A percentile compares a stretch with the other conserved stretches of the same genome.
Conservation (phyloP, 495 filamentous ascomycete genomes). For the Talaromyces trachyspermus region DNA sequence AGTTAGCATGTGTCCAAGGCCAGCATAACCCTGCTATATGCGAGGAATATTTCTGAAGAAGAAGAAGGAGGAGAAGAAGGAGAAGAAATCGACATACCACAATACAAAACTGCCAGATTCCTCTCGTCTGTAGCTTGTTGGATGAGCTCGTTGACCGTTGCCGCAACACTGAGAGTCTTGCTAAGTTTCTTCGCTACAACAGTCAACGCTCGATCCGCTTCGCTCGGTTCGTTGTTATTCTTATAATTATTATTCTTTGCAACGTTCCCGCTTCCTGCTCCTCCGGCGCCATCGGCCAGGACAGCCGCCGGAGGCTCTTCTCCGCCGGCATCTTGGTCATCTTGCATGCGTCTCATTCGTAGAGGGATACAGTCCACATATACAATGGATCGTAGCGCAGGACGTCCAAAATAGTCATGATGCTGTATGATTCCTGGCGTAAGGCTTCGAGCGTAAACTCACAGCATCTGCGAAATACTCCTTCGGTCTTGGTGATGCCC, state of each 20-base stretch:
- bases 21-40: no score
- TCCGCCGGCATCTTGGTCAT: slow-evolving; percentile 46
- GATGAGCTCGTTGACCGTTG: slow-evolving; percentile 94
- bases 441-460: slow-evolving; percentile 94
- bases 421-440: slow-evolving; percentile 83
- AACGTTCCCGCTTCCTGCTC: slow-evolving; percentile 13
- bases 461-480: slow-evolving; percentile 91
- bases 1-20: no score
- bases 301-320: slow-evolving; percentile 26
- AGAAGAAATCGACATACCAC: slow-evolving; percentile 70
- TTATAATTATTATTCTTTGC: no score
- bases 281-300: slow-evolving; percentile 14
- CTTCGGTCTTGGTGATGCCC: slow-evolving; percentile 91
- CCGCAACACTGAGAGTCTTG: slow-evolving; percentile 86
- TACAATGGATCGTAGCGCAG: slow-evolving; percentile 94
- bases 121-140: slow-evolving; percentile 90
- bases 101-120: slow-evolving; percentile 87
- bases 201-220: slow-evolving; percentile 84
- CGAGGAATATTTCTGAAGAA: no score
- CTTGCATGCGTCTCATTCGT: slow-evolving; percentile 70
- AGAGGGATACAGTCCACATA: slow-evolving; percentile 90
- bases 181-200: slow-evolving; percentile 92
- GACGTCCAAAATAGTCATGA: slow-evolving; percentile 96
- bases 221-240: slow-evolving; percentile 67
- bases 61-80: neutral